Conservation (phyloP, 495 filamentous ascomycete genomes). For the Rusavskia elegans region DNA sequence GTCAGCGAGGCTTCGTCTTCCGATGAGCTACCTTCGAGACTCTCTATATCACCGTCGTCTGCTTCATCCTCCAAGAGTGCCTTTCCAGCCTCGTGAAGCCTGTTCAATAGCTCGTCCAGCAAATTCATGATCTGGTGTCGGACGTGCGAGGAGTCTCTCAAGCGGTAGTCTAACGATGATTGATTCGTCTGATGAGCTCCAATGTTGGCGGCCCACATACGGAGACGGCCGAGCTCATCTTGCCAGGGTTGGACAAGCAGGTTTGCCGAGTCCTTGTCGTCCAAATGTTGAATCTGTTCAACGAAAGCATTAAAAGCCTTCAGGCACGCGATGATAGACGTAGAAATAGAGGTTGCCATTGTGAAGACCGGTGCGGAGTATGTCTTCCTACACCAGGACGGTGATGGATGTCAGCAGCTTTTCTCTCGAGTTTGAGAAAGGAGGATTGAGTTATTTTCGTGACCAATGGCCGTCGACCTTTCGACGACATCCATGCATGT, state of each 20-base stretch:
- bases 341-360: too few species aligned
- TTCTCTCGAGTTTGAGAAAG: too few species aligned
- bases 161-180: conserved; percentile 10
- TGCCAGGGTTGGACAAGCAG: conserved; percentile 1
- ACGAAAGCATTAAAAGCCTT: not conserved
- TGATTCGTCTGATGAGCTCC: conserved; percentile 17
- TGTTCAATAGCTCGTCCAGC: not conserved
- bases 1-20: not conserved
- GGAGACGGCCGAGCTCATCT: conserved; percentile 18
- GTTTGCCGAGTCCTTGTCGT: not conserved
- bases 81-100: not conserved
- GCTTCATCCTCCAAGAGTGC: not conserved
- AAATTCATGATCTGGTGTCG: not conserved
- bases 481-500: too few species aligned
- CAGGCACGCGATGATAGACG: too few species aligned
- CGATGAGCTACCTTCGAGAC: not conserved
- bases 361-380: too few species aligned
- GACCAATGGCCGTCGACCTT: too few species aligned
- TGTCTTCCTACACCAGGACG: too few species aligned
- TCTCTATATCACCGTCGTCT: not conserved
- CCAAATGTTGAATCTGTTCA: not conserved
- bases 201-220: conserved; percentile 20
- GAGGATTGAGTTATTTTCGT: too few species aligned
- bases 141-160: conserved; percentile 3
- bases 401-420: too few species aligned